These are phyloP conservation scores for Citrullus amarus DNA, from an alignment of 306 rosid species.

Conservation along the genomic window DNA sequence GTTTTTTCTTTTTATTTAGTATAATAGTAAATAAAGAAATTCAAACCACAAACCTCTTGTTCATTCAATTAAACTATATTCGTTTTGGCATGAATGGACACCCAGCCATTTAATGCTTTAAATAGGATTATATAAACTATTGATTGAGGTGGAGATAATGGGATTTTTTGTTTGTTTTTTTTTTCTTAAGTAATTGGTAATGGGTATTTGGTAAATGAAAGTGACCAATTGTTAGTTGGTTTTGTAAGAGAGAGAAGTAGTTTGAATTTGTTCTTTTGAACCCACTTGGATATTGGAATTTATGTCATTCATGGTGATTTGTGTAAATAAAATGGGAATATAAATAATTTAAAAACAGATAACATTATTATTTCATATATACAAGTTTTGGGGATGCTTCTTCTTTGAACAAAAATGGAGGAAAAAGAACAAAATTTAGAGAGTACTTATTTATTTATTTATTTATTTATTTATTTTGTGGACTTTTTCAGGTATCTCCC, in stretches of 20 bases:
- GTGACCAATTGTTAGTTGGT: neutral
- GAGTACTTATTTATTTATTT: too few species aligned
- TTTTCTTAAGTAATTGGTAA: too few species aligned
- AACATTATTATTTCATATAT: neutral
- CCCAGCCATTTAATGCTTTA: neutral
- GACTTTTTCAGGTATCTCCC: slow-evolving; percentile 45
- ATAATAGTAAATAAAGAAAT: too few species aligned
- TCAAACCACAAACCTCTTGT: too few species aligned
- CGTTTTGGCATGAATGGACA: too few species aligned
- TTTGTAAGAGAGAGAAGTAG: neutral
- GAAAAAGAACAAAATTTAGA: too few species aligned
- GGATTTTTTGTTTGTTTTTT: too few species aligned
- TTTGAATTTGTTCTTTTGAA: neutral
- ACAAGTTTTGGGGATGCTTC: neutral
- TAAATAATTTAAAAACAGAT: neutral
- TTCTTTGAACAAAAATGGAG: neutral
- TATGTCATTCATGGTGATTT: neutral
- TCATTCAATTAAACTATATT: too few species aligned
- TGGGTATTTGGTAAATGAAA: neutral
- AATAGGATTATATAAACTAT: neutral
- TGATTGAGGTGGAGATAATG: neutral
- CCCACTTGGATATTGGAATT: neutral
- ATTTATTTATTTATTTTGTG: too few species aligned
- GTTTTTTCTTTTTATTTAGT: too few species aligned
- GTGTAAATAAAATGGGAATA: neutral